Base-by-base conservation (phyloP, 306 rosid species). In the Arachis stenosperma region DNA sequence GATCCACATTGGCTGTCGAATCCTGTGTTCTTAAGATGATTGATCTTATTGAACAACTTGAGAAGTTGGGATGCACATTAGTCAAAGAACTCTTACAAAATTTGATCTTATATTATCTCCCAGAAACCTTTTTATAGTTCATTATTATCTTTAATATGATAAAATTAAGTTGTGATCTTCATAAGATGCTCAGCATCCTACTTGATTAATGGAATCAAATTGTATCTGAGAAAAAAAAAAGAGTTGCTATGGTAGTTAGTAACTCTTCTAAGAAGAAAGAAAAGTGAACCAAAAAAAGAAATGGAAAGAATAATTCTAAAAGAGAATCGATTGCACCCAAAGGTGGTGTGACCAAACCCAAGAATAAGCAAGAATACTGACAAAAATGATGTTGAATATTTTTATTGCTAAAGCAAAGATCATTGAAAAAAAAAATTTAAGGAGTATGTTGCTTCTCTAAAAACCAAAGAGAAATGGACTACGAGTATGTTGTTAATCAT, bases 401-500 rank as follows among this genome's bases (percentile, higher is more conserved):
- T 22, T 22, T 22, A 22, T 22, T 22, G 27, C 1, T 1, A 22
- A 22, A 22, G 27, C 27, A 22, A 22, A 22, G 27, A 1, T 22
- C 27, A 22, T 1, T 22, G 27, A 22, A 22, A 22, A 22, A 17
- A 17, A 22, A 1, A 1, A 1, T 22, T 22, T 22, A 22, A 22
- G 27, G 27, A 22, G 27, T 22, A 22, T 1, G 59, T 22, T 22
- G 27, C 27, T 22, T 22, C 27, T 30, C 0, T 33, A 14, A 43
- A 67, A 8, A 3, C 33, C 1, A 69, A 69, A 22, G 42, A 46
- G 4, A 8, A 53, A 52, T 51, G 69, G 17, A 6, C 61, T 51
- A 15, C 13, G 3, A 10, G 36, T 67, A 29, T 61, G 8, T 61
- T 73, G 17, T 73, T 73, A 52, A 50, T 73, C 42, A 61, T 62